A percentile compares a stretch with the other conserved stretches of the same genome.
Evolutionary conservation across 2,329 filamentous ascomycete genomes (phyloP).

Genomic region (Shiraia sp.): DNA sequence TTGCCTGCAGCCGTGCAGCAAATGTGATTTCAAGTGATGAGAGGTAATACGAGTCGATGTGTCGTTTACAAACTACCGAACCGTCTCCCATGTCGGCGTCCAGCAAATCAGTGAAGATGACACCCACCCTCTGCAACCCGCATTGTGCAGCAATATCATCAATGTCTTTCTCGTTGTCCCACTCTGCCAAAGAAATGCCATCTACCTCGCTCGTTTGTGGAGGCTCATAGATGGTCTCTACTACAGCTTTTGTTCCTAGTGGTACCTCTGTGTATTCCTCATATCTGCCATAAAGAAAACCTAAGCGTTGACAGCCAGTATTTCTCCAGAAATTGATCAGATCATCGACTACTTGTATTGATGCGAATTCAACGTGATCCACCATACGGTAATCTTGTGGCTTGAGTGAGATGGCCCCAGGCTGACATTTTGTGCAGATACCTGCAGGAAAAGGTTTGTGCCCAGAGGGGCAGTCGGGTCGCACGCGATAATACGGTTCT

Average conservation of each 20-base stretch:
- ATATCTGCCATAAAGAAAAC: slow-evolving; percentile 89
- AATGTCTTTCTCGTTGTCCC: slow-evolving; percentile 82
- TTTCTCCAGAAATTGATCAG: slow-evolving; percentile 91
- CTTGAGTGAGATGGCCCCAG: slow-evolving; percentile 92
- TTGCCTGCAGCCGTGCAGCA: slow-evolving; percentile 82
- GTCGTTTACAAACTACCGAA: slow-evolving; percentile 89
- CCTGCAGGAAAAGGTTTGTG: slow-evolving; percentile 94
- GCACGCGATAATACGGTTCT: slow-evolving; percentile 91
- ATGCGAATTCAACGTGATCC: slow-evolving; percentile 95
- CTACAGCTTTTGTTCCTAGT: slow-evolving; percentile 89
- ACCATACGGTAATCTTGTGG: slow-evolving; percentile 95
- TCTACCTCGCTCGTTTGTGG: slow-evolving; percentile 89
- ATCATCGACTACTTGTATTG: slow-evolving; percentile 81
- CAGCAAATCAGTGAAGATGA: slow-evolving; percentile 92
- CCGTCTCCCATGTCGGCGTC: slow-evolving; percentile 82
- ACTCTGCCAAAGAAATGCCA: slow-evolving; percentile 81
- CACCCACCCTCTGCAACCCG: slow-evolving; percentile 84
- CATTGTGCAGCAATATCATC: slow-evolving; percentile 80
- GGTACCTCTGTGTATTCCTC: slow-evolving; percentile 91
- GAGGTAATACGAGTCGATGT: slow-evolving; percentile 92
- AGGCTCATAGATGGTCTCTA: slow-evolving; percentile 96
- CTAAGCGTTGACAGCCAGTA: slow-evolving; percentile 80
- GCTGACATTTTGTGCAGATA: slow-evolving; percentile 97
- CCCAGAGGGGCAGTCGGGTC: slow-evolving; percentile 85
- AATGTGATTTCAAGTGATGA: slow-evolving; percentile 92